Evolutionary conservation across 1,284 basidiomycete species (phyloP).

Genomic region (Cutaneotrichosporon cutaneum): DNA sequence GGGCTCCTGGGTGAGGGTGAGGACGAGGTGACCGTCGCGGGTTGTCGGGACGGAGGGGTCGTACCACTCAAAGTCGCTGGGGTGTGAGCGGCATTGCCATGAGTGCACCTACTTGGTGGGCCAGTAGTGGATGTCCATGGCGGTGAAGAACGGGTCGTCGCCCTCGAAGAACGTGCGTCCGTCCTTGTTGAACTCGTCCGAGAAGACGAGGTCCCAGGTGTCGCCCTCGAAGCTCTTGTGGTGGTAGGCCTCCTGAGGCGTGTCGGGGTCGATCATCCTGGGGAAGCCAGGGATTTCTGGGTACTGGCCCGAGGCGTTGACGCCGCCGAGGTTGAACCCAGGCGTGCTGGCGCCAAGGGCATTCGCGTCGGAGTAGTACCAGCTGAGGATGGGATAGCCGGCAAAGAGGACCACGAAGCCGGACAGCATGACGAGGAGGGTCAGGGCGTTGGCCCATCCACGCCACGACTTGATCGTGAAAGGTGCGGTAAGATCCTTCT

Average conservation of each 20-base stretch:
- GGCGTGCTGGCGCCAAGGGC: constrained; percentile 31
- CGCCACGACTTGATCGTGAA: constrained; percentile 43
- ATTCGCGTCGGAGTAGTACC: constrained; percentile 53
- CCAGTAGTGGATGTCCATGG: constrained; percentile 59
- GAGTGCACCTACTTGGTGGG: constrained; percentile 43
- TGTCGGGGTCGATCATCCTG: constrained; percentile 65
- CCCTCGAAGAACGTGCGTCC: constrained; percentile 58
- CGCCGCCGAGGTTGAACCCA: constrained; percentile 70
- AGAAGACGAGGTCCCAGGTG: constrained; percentile 70
- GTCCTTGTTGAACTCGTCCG: constrained; percentile 80
- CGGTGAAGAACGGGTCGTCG: constrained; percentile 57
- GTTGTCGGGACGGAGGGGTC: constrained; percentile 81
- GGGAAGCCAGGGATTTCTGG: constrained; percentile 59
- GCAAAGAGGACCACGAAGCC: constrained; percentile 66
- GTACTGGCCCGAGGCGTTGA: constrained; percentile 70
- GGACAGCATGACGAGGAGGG: constrained; percentile 52
- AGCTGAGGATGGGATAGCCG: constrained; percentile 71
- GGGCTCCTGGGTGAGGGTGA: constrained; percentile 67
- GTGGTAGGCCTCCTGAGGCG: constrained; percentile 60
- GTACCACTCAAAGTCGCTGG: constrained; percentile 56
- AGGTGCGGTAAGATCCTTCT: constrained; percentile 52
- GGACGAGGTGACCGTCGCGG: constrained; percentile 71
- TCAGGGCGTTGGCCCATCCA: constrained; percentile 59
- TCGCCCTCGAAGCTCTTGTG: constrained; percentile 67
- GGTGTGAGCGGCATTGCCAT: no score